Conservation (phyloP, 306 rosid genomes). For the Purshia tridentata region DNA sequence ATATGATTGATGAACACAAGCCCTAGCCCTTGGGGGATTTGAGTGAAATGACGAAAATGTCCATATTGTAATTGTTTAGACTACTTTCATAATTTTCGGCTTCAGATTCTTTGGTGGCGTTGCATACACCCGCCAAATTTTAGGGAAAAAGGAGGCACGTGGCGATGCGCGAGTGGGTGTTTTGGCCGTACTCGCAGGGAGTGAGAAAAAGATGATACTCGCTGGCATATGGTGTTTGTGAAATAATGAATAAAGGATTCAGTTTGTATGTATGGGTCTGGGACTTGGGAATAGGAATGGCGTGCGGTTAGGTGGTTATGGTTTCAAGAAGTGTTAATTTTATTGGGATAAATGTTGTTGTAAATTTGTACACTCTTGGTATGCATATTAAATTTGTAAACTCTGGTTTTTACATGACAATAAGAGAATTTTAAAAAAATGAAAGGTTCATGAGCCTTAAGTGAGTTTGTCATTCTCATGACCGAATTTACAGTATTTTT, state of each 20-base stretch:
- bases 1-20: slow-evolving; percentile 23
- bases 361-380: too few species aligned
- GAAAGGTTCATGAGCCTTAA: too few species aligned
- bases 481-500: too few species aligned
- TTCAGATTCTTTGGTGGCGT: background rate
- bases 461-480: too few species aligned
- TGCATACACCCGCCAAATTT: slow-evolving; percentile 31
- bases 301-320: background rate
- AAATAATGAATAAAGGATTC: background rate
- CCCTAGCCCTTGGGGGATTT: slow-evolving; percentile 16
- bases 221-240: background rate
- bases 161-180: background rate
- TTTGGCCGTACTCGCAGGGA: background rate
- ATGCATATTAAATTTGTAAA: too few species aligned
- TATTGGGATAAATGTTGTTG: background rate
- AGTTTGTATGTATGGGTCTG: background rate
- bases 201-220: background rate
- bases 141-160: slow-evolving; percentile 38
- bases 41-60: slow-evolving; percentile 28
- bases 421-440: too few species aligned
- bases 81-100: too few species aligned
- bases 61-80: slow-evolving; percentile 17
- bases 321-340: background rate
- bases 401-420: too few species aligned
- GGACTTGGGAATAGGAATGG: background rate